A percentile compares a stretch with the other conserved stretches of the same genome.
These are phyloP conservation scores for Daldinia sp. DNA, from an alignment of 2,329 filamentous ascomycete species.

Conservation along the genomic window DNA sequence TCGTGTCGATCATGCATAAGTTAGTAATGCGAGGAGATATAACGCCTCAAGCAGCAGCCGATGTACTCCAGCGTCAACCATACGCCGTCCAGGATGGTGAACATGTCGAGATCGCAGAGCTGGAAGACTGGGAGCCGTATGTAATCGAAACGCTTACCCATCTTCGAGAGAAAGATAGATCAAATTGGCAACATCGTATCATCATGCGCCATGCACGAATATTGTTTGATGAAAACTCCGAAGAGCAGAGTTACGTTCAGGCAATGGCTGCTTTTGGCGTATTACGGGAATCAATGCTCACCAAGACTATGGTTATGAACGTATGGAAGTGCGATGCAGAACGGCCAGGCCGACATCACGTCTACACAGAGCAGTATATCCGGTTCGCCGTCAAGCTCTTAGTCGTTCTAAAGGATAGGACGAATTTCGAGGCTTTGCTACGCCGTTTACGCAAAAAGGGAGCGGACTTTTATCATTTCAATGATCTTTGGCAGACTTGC, in stretches of 20 bases:
- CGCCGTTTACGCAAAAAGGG: conserved; percentile 83
- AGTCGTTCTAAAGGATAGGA: conserved; percentile 76
- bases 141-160: conserved; percentile 60
- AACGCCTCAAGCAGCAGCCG: conserved; percentile 56
- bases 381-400: conserved; percentile 81
- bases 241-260: conserved; percentile 60
- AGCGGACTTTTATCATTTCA: conserved; percentile 74
- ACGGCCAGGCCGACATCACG: conserved; percentile 83
- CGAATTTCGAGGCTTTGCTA: conserved; percentile 79
- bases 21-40: conserved; percentile 68
- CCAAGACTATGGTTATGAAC: conserved; percentile 93
- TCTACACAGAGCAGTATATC: conserved; percentile 88
- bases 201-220: conserved; percentile 75
- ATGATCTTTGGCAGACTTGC: conserved; percentile 66
- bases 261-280: conserved; percentile 83
- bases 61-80: conserved; percentile 64
- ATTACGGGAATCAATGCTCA: conserved; percentile 77
- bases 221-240: conserved; percentile 57
- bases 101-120: conserved; percentile 61
- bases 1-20: conserved; percentile 83
- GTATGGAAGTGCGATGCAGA: conserved; percentile 96
- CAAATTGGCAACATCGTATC: conserved; percentile 95
- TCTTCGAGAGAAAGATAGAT: conserved; percentile 79
- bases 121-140: conserved; percentile 68
- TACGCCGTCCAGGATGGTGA: conserved; percentile 59